Percentiles rank a stretch among this genome's conserved stretches.
Evolutionary conservation across 371 early-diverging fungal species (phyloP).

Genomic region (Mucor mucedo): DNA sequence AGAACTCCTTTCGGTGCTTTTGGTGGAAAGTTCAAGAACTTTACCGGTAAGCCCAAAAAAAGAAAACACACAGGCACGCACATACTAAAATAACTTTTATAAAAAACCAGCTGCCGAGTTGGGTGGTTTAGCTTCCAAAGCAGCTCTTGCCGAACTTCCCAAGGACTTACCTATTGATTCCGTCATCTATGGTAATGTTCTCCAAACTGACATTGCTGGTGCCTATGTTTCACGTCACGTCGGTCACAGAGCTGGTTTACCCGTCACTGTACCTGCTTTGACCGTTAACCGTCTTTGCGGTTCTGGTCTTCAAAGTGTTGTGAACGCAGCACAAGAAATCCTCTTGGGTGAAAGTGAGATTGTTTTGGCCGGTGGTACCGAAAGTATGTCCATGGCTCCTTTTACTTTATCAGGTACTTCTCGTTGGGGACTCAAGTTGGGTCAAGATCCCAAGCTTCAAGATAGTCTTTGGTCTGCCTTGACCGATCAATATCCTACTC

Average conservation of each 20-base stretch:
- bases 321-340: slow-evolving; percentile 94
- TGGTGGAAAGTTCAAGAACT: slow-evolving; percentile 82
- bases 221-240: slow-evolving; percentile 94
- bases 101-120: slow-evolving; percentile 77
- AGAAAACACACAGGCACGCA: not conserved
- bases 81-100: not conserved
- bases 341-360: slow-evolving; percentile 80
- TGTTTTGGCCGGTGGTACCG: slow-evolving; percentile 92
- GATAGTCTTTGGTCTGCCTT: slow-evolving; percentile 88
- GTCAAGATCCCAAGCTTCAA: slow-evolving; percentile 85
- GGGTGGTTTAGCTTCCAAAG: slow-evolving; percentile 90
- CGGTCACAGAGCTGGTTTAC: slow-evolving; percentile 86
- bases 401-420: slow-evolving; percentile 76
- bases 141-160: slow-evolving; percentile 82
- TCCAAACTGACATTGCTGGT: slow-evolving; percentile 84
- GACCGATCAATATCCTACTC: slow-evolving; percentile 86
- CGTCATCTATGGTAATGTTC: slow-evolving; percentile 95
- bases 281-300: slow-evolving; percentile 97
- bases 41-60: slow-evolving; percentile 53
- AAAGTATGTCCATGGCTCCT: slow-evolving; percentile 93
- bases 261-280: slow-evolving; percentile 82
- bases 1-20: slow-evolving; percentile 85
- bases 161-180: slow-evolving; percentile 78
- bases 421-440: slow-evolving; percentile 87
- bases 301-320: slow-evolving; percentile 93